Evolutionary conservation across 2,329 filamentous ascomycete genomes (phyloP), one percentile per base, ranked within the genome.

Genomic region (Sporothrix luriei): DNA sequence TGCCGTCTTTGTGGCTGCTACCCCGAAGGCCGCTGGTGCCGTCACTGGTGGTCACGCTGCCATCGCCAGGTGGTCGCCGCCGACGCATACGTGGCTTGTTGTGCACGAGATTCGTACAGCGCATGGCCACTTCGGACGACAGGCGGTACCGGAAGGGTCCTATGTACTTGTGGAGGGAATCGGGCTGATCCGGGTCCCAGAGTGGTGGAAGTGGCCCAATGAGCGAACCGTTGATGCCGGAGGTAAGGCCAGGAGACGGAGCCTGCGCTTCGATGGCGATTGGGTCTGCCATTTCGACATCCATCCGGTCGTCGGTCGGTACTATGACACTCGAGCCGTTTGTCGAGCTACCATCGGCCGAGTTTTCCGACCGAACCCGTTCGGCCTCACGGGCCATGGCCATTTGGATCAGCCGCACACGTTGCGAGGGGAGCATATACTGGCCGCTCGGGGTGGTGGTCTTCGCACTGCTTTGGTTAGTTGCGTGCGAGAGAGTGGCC

Each of bases 1-100:
- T 59, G 46, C 16, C 48, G 4, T 40, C 49, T 38, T 62, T 62
- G 57, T 7, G 21, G 38, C 59, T 55, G 29, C 57, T 29, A 2
- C 46, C 24, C 16, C 57, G 55, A 9, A 26, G 19, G 33, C 46
- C 64, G 46, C 33, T 62, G 7, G 29, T 40, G 57, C 67, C 29
- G 24, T 43, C 38, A 14, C 55, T 51, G 66, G 14, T 57, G 38
- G 48, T 29, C 38, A 49, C 57, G 48, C 33, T 52, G 38, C 51
- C 29, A 11, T 46, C 68, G 33, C 49, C 48, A 1, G 62, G 26
- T 26, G 29, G 68, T 48, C 46, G 73, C 62, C 78, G 74, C 71
- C 74, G 77, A 10, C 78, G 76, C 78, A 79, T 79, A 26, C 78
- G 75, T n/a, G 77, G 78, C 51, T 73, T 74, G 69, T 71, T 78